These are phyloP conservation scores for Ilyonectria destructans DNA, from an alignment of 2,329 filamentous ascomycete species.

Conservation along the genomic window DNA sequence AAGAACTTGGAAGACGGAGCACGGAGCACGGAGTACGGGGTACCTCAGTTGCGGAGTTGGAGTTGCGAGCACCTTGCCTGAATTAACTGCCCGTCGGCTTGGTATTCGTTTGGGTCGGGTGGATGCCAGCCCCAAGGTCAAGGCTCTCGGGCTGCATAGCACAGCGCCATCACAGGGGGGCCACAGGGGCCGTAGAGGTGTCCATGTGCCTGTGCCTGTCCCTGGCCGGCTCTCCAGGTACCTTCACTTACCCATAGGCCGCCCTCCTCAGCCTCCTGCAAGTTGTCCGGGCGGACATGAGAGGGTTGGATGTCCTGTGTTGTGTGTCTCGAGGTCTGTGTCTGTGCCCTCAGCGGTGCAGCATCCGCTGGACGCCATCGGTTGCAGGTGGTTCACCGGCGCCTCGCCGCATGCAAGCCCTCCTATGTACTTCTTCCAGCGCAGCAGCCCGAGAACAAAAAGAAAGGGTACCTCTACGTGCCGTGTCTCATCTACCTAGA, in stretches of 20 bases:
- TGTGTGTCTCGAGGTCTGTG: not conserved
- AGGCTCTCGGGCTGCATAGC: not conserved
- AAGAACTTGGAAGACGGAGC: not conserved
- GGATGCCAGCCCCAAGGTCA: not conserved
- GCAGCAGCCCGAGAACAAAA: not conserved
- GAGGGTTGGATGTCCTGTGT: not conserved
- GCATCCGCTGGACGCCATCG: conserved; percentile 7
- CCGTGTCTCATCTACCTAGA: too few species aligned
- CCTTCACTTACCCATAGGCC: conserved; percentile 2
- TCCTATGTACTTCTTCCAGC: not conserved
- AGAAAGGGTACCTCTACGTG: conserved; percentile 1
- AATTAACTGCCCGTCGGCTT: conserved; percentile 10
- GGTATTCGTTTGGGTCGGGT: not conserved
- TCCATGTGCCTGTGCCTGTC: conserved; percentile 1
- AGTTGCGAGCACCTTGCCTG: conserved; percentile 6
- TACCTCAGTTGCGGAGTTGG: not conserved
- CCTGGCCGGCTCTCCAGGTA: not conserved
- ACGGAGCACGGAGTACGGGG: not conserved
- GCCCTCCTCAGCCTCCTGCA: not conserved
- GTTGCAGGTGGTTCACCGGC: conserved; percentile 15
- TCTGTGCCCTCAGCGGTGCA: conserved; percentile 3
- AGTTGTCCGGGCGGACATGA: not conserved
- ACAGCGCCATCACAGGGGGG: not conserved
- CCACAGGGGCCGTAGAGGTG: not conserved
- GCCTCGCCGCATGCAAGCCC: not conserved